A percentile compares a stretch with the other conserved stretches of the same genome.
These are phyloP conservation scores for Phylloporus arenicola DNA, from an alignment of 768 basidiomycete species.

Conservation along the genomic window DNA sequence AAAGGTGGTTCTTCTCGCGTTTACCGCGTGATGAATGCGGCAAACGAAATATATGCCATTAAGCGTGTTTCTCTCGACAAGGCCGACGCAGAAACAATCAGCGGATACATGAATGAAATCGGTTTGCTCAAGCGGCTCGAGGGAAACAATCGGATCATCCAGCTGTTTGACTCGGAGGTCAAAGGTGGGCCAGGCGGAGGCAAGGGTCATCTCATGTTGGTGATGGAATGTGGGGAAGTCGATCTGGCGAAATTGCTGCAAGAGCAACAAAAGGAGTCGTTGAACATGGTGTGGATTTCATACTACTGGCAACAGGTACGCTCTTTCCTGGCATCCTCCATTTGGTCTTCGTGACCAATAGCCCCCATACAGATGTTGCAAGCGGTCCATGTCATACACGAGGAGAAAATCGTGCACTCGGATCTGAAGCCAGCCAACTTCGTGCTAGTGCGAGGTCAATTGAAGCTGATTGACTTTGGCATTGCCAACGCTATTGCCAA, in stretches of 20 bases:
- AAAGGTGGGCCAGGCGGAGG: slow-evolving; percentile 57
- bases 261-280: slow-evolving; percentile 75
- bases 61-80: slow-evolving; percentile 90
- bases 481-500: slow-evolving; percentile 98
- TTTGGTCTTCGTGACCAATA: not conserved
- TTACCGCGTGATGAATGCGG: slow-evolving; percentile 77
- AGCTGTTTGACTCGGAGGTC: slow-evolving; percentile 86
- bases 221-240: slow-evolving; percentile 97
- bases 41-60: slow-evolving; percentile 80
- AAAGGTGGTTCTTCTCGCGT: slow-evolving; percentile 96
- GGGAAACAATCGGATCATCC: slow-evolving; percentile 89
- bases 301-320: slow-evolving; percentile 96
- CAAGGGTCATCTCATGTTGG: slow-evolving; percentile 73
- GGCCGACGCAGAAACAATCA: slow-evolving; percentile 84
- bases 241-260: slow-evolving; percentile 81
- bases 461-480: slow-evolving; percentile 99
- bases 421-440: slow-evolving; percentile 99
- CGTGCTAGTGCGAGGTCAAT: slow-evolving; percentile 87
- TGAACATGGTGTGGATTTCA: slow-evolving; percentile 92
- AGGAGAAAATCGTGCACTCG: slow-evolving; percentile 97
- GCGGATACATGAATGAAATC: slow-evolving; percentile 95
- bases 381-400: slow-evolving; percentile 97
- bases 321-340: not conserved
- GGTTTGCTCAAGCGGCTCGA: slow-evolving; percentile 87
- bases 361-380: slow-evolving; percentile 74